Percentiles rank a stretch among this genome's conserved stretches.
These are phyloP conservation scores for Zygoascus sp. DNA, from an alignment of 1,139 yeast species.

Conservation along the genomic window DNA sequence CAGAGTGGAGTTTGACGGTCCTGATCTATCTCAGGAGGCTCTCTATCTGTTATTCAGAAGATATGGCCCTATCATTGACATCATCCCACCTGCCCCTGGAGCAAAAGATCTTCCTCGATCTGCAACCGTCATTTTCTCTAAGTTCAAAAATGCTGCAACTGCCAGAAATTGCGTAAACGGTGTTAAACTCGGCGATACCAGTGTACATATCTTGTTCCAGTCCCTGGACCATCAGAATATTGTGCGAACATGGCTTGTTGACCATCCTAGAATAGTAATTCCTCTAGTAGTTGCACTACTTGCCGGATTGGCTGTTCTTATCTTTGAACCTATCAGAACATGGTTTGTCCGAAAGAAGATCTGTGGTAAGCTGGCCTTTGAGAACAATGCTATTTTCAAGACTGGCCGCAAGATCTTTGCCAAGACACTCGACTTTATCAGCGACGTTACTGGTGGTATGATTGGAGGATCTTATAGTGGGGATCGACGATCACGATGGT, in stretches of 20 bases:
- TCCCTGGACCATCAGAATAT: slow-evolving; percentile 51
- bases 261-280: slow-evolving; percentile 76
- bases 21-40: slow-evolving; percentile 73
- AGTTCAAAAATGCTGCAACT: slow-evolving; percentile 65
- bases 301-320: slow-evolving; percentile 75
- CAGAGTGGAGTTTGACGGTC: slow-evolving; percentile 70
- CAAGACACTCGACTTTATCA: slow-evolving; percentile 5
- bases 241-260: slow-evolving; percentile 50
- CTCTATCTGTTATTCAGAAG: slow-evolving; percentile 77
- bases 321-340: slow-evolving; percentile 90
- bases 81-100: slow-evolving; percentile 52
- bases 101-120: slow-evolving; percentile 40
- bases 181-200: slow-evolving; percentile 44
- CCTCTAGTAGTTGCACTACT: slow-evolving; percentile 58
- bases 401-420: background rate
- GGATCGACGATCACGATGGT: background rate
- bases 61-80: slow-evolving; percentile 79
- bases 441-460: slow-evolving; percentile 9
- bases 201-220: slow-evolving; percentile 68
- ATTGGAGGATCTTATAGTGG: slow-evolving; percentile 5
- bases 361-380: slow-evolving; percentile 22
- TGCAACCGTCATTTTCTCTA: slow-evolving; percentile 53
- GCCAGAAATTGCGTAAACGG: slow-evolving; percentile 94
- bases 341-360: slow-evolving; percentile 74
- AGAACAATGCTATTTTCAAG: slow-evolving; percentile 7